phyloP scores from a whole-genome alignment of 495 filamentous ascomycete species.

The Glonium stellatum region DNA sequence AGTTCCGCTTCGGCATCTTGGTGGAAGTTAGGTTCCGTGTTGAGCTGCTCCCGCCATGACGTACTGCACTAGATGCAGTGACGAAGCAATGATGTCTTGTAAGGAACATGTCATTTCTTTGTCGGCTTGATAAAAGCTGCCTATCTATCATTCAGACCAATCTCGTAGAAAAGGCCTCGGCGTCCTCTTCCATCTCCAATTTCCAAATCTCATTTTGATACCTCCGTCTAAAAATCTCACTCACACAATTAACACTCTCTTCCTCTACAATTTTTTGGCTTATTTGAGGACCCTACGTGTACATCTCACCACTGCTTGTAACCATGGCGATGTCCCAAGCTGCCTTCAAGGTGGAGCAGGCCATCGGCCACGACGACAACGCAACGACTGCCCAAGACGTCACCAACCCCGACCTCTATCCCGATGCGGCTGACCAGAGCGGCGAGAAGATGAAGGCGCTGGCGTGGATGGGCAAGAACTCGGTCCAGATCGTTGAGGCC shows the following conservation, averaged over 20 bases:
- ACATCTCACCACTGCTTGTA: background rate
- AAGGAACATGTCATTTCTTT: background rate
- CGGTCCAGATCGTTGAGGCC: conserved; percentile 52
- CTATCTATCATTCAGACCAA: too few species aligned
- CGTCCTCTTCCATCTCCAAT: too few species aligned
- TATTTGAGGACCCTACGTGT: background rate
- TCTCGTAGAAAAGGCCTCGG: too few species aligned
- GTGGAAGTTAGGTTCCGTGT: too few species aligned
- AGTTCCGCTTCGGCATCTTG: too few species aligned
- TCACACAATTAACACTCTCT: background rate
- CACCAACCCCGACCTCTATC: conserved; percentile 38
- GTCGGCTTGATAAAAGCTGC: too few species aligned
- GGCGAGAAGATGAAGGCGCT: conserved; percentile 65
- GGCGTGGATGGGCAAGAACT: conserved; percentile 64
- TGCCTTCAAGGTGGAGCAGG: conserved; percentile 58
- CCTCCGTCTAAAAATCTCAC: too few species aligned
- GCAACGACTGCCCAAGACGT: conserved; percentile 53
- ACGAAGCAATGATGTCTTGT: conserved; percentile 1
- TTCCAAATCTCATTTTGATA: too few species aligned
- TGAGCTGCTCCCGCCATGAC: background rate
- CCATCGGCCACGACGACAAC: conserved; percentile 56
- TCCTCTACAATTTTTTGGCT: background rate
- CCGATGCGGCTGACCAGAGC: conserved; percentile 40
- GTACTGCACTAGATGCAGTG: background rate
- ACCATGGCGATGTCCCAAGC: conserved; percentile 55